phyloP scores from a whole-genome alignment of 345 rosid species.

The Combretum micranthum region DNA sequence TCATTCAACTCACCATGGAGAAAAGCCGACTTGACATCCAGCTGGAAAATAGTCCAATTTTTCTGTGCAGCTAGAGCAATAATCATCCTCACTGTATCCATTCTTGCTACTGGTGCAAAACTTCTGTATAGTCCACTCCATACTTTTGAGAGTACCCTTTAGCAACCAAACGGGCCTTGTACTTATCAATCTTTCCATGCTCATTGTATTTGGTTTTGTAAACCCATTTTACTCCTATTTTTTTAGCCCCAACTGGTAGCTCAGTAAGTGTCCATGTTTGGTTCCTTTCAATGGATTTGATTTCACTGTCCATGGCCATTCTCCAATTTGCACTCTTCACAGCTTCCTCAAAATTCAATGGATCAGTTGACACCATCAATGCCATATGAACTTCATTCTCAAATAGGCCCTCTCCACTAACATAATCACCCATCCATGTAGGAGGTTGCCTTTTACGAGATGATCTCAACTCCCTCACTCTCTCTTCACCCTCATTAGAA shows the following conservation, averaged over 20 bases:
- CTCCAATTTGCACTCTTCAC: not conserved
- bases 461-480: no score
- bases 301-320: no score
- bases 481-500: no score
- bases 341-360: not conserved
- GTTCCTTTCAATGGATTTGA: not conserved
- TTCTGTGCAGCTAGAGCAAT: no score
- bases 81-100: not conserved
- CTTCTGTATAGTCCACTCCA: not conserved
- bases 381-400: no score
- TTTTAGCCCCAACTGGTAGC: not conserved
- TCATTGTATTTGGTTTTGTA: not conserved
- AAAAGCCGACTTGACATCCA: not conserved
- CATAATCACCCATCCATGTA: no score
- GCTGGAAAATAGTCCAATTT: not conserved
- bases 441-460: no score
- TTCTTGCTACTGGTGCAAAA: no score
- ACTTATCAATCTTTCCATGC: no score
- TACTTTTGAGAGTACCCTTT: not conserved
- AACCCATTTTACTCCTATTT: not conserved
- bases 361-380: not conserved
- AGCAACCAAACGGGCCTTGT: not conserved
- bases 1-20: not conserved
- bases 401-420: no score
- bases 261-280: not conserved